These are phyloP conservation scores for Lasiosphaeria miniovina DNA, from an alignment of 495 filamentous ascomycete genomes.

Conservation along the genomic window DNA sequence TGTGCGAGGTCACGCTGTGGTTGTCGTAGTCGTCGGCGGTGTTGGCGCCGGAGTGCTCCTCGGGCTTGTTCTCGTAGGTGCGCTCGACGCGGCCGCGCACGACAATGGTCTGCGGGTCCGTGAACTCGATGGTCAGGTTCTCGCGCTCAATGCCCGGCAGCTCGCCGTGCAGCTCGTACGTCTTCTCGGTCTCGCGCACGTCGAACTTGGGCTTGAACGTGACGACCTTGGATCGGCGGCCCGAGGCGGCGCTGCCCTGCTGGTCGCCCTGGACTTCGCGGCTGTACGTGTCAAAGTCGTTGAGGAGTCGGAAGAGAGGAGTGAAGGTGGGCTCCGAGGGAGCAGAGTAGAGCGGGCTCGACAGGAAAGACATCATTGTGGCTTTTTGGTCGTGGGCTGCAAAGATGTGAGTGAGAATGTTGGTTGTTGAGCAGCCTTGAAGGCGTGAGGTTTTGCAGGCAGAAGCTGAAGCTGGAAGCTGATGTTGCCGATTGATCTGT, in stretches of 20 bases:
- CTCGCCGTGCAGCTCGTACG: slow-evolving; percentile 84
- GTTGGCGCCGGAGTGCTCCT: slow-evolving; percentile 17
- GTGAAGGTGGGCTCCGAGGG: slow-evolving; percentile 48
- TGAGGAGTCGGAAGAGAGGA: slow-evolving; percentile 72
- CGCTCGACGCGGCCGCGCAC: slow-evolving; percentile 68
- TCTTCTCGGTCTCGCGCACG: slow-evolving; percentile 61
- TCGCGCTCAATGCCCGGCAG: slow-evolving; percentile 78
- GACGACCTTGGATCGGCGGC: slow-evolving; percentile 11
- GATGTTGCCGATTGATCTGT: too few species aligned
- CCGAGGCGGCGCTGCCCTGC: slow-evolving; percentile 11
- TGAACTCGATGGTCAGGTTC: slow-evolving; percentile 80
- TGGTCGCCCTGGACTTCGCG: slow-evolving; percentile 24
- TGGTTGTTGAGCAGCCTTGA: neutral
- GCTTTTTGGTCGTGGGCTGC: neutral
- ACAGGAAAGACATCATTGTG: slow-evolving; percentile 65
- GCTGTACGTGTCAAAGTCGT: slow-evolving; percentile 65
- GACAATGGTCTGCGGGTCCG: slow-evolving; percentile 70
- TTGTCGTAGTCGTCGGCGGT: slow-evolving; percentile 16
- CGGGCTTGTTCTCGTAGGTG: slow-evolving; percentile 34
- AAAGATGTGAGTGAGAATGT: neutral
- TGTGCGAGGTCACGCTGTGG: slow-evolving; percentile 32
- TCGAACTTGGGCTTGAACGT: slow-evolving; percentile 60
- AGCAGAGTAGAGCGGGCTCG: slow-evolving; percentile 39
- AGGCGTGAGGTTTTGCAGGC: too few species aligned
- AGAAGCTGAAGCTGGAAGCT: too few species aligned